Percentiles rank a stretch among this genome's conserved stretches.
phyloP scores from a whole-genome alignment of 495 filamentous ascomycete species.

The Bathelium albidoporum region DNA sequence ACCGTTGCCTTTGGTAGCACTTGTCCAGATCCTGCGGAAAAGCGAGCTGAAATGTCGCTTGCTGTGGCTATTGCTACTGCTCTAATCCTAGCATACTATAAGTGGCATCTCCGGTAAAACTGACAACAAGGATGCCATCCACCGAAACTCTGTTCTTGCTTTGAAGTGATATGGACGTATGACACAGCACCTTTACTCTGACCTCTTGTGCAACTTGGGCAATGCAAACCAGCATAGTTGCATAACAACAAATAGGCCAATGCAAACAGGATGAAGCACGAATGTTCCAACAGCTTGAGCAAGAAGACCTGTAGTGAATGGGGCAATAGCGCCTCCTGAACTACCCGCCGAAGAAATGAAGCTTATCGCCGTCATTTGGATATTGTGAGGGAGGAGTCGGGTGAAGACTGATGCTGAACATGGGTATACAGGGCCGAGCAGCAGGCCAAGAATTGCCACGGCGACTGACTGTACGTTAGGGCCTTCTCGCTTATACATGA shows the following conservation, averaged over 20 bases:
- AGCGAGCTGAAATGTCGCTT: too few relatives aligned
- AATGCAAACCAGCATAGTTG: conserved; percentile 50
- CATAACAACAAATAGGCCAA: conserved; percentile 62
- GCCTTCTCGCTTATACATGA: neutral
- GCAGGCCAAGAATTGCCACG: conserved; percentile 58
- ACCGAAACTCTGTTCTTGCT: too few relatives aligned
- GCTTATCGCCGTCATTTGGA: conserved; percentile 58
- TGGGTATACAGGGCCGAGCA: conserved; percentile 71
- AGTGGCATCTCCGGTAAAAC: too few relatives aligned
- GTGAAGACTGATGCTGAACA: conserved; percentile 60
- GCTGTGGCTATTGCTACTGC: too few relatives aligned
- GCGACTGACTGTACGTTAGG: conserved; percentile 34
- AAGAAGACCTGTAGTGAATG: conserved; percentile 63
- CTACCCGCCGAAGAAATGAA: conserved; percentile 65
- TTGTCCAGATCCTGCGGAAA: too few relatives aligned
- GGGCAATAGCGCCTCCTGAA: conserved; percentile 61
- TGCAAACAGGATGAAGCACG: conserved; percentile 62
- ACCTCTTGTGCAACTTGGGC: conserved; percentile 45
- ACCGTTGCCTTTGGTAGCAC: too few relatives aligned
- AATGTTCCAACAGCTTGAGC: conserved; percentile 60
- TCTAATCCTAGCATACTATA: too few relatives aligned
- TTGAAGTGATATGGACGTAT: neutral
- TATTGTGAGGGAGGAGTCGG: conserved; percentile 45
- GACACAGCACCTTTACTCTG: conserved; percentile 28
- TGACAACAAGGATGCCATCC: too few relatives aligned